phyloP scores from a whole-genome alignment of 2,329 filamentous ascomycete species.

The Elsinoe arachidis region DNA sequence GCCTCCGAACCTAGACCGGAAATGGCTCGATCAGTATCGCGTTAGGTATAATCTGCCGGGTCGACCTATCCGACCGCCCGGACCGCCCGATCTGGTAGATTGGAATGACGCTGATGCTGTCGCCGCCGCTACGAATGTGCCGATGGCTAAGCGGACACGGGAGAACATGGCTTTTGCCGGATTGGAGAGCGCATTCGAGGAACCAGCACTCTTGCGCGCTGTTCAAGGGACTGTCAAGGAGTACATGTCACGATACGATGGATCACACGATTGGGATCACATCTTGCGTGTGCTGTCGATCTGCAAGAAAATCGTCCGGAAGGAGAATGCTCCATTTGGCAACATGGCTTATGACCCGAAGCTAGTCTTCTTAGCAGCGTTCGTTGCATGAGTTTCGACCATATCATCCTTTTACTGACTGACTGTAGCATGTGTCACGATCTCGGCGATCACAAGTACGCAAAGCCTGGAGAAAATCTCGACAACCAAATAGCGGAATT shows the following conservation, averaged over 20 bases:
- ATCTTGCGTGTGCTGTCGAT: slow-evolving; percentile 72
- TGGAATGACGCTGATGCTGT: slow-evolving; percentile 12
- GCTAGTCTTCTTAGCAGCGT: slow-evolving; percentile 57
- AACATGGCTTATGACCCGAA: slow-evolving; percentile 39
- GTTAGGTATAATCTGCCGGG: slow-evolving; percentile 17
- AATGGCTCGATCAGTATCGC: slow-evolving; percentile 20
- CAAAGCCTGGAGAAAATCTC: slow-evolving; percentile 42
- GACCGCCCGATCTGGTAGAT: slow-evolving; percentile 10
- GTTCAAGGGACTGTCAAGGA: slow-evolving; percentile 53
- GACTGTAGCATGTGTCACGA: slow-evolving; percentile 49
- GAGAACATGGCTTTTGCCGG: slow-evolving; percentile 15
- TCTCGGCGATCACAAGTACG: slow-evolving; percentile 78
- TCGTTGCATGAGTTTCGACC: slow-evolving; percentile 10
- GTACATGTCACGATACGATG: slow-evolving; percentile 73
- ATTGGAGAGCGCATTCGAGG: slow-evolving; percentile 14
- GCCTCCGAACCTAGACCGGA: slow-evolving; percentile 17
- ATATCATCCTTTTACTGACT: background rate
- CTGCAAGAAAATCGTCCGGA: slow-evolving; percentile 53
- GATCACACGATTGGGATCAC: slow-evolving; percentile 81
- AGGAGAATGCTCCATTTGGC: slow-evolving; percentile 35
- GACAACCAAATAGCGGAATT: slow-evolving; percentile 48
- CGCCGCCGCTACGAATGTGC: background rate
- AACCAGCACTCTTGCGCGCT: slow-evolving; percentile 22
- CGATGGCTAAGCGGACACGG: slow-evolving; percentile 3
- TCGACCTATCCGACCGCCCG: slow-evolving; percentile 12